Conservation (phyloP, 768 basidiomycete species). For the Floccularia luteovirens region DNA sequence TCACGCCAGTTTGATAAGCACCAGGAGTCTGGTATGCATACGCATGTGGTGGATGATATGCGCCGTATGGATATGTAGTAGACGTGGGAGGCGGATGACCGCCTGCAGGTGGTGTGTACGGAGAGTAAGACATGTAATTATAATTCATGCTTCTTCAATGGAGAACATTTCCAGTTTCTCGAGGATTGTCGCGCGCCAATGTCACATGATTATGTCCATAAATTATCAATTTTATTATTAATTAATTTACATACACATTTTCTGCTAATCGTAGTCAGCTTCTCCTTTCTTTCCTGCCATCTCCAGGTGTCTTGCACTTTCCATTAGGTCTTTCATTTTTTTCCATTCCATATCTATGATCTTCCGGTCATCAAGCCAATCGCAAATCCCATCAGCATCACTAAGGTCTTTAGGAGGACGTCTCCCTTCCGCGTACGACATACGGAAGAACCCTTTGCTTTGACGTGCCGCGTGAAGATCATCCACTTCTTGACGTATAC, state of each 20-base stretch:
- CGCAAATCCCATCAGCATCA: conserved; percentile 75
- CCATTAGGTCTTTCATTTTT: conserved; percentile 67
- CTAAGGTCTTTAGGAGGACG: conserved; percentile 58
- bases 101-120: conserved; percentile 1
- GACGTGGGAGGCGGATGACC: conserved; percentile 24
- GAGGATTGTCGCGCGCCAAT: no score
- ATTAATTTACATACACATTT: no score
- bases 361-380: conserved; percentile 70
- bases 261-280: no score
- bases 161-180: no score
- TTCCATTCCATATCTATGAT: conserved; percentile 67
- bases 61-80: conserved; percentile 58
- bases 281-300: conserved; percentile 37
- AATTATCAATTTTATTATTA: no score
- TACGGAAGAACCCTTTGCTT: conserved; percentile 44
- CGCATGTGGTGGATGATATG: conserved; percentile 50
- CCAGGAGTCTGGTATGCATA: conserved; percentile 42
- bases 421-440: conserved; percentile 45
- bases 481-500: conserved; percentile 51
- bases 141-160: conserved; percentile 2
- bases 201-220: no score
- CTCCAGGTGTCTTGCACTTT: conserved; percentile 61
- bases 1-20: conserved; percentile 55
- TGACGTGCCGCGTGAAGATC: conserved; percentile 30
- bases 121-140: conserved; percentile 5